Percentiles rank a stretch among this genome's conserved stretches.
Evolutionary conservation across 2,329 filamentous ascomycete species (phyloP).

Genomic region (Emergomyces pasteurianus): DNA sequence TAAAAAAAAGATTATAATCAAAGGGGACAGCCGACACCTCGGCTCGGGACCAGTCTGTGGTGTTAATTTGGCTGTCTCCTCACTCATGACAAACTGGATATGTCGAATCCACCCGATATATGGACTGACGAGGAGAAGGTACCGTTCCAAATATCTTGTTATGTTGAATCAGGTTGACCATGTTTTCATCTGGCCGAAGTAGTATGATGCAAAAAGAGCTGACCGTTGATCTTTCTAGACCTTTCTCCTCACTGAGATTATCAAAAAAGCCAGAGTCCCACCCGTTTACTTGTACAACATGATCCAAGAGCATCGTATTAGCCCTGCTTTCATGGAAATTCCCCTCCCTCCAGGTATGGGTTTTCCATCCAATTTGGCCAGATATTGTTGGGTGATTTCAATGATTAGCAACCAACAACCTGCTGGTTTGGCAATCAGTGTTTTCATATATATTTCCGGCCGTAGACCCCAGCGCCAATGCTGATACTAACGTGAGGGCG

Average conservation of each 20-base stretch:
- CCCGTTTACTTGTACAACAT: constrained; percentile 27
- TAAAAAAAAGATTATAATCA: background rate
- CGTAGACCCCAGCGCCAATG: background rate
- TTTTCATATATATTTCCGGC: background rate
- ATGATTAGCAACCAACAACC: background rate
- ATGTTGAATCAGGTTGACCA: background rate
- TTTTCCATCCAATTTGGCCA: background rate
- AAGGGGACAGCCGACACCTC: background rate
- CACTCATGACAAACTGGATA: constrained; percentile 29
- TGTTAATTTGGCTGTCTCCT: constrained; percentile 6
- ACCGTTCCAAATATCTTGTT: constrained; percentile 10
- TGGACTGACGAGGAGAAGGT: constrained; percentile 38
- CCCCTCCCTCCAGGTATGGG: constrained; percentile 31
- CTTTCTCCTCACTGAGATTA: constrained; percentile 30
- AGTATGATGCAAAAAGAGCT: constrained; percentile 2
- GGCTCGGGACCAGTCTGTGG: constrained; percentile 1
- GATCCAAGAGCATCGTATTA: constrained; percentile 26
- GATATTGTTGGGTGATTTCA: background rate
- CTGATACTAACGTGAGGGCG: background rate
- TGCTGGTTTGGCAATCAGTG: background rate
- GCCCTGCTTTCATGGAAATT: constrained; percentile 29
- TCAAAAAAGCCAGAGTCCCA: constrained; percentile 28
- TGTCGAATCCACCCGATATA: constrained; percentile 33
- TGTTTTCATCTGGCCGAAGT: background rate
- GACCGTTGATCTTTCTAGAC: constrained; percentile 20